A percentile compares a stretch with the other conserved stretches of the same genome.
Evolutionary conservation across 2,329 filamentous ascomycete species (phyloP).

Genomic region (Fonsecaea multimorphosa): DNA sequence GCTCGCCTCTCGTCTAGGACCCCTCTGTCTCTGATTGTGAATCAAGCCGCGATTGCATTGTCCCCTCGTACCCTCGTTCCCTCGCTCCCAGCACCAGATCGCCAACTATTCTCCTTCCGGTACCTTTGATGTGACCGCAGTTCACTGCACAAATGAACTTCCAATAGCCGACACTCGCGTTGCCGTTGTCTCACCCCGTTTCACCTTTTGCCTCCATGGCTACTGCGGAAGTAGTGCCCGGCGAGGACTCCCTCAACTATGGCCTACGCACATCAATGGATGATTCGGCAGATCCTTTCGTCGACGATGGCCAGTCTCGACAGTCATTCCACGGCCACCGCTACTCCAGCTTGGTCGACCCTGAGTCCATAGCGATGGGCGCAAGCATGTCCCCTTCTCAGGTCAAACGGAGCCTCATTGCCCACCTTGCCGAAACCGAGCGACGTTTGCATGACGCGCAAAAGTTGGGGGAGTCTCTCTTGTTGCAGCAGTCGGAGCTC

Average conservation of each 20-base stretch:
- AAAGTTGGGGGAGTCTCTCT: conserved; percentile 82
- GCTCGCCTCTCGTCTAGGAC: conserved; percentile 15
- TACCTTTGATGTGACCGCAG: conserved; percentile 25
- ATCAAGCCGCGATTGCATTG: conserved; percentile 11
- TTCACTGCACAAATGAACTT: conserved; percentile 9
- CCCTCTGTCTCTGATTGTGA: conserved; percentile 8
- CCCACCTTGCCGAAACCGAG: conserved; percentile 90
- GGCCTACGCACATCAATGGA: conserved; percentile 28
- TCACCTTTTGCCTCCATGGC: conserved; percentile 25
- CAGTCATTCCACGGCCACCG: conserved; percentile 61
- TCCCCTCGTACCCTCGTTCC: conserved; percentile 3
- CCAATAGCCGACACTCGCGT: conserved; percentile 8
- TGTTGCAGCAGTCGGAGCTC: conserved; percentile 85
- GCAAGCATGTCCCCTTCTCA: conserved; percentile 80
- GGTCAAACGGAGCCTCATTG: conserved; percentile 85
- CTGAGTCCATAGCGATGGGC: conserved; percentile 76
- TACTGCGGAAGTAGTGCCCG: conserved; percentile 26
- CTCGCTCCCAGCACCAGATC: neutral
- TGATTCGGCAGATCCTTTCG: conserved; percentile 49
- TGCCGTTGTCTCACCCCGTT: conserved; percentile 11
- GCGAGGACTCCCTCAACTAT: conserved; percentile 25
- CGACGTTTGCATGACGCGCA: conserved; percentile 89
- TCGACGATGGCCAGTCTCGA: conserved; percentile 42
- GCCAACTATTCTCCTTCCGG: neutral
- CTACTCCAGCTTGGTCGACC: conserved; percentile 78